These are phyloP conservation scores for Gamsiella multidivaricata DNA, from an alignment of 192 early-diverging fungal species.

Conservation along the genomic window DNA sequence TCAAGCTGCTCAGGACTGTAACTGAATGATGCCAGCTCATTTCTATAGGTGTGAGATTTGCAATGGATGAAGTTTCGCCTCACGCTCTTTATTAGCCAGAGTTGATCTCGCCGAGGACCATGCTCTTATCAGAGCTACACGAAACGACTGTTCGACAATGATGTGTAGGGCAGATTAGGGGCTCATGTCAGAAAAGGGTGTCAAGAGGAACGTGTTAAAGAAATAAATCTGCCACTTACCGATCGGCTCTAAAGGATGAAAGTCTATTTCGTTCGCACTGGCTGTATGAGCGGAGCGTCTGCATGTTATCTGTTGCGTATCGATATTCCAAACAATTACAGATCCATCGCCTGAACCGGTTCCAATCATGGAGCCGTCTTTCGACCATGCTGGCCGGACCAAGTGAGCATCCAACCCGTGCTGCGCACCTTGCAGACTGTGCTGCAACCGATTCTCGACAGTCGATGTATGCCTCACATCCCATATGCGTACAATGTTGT, in stretches of 20 bases:
- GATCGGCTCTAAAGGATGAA: conserved; percentile 89
- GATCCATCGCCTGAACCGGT: conserved; percentile 88
- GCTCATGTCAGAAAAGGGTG: no score
- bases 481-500: conserved; percentile 96
- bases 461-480: conserved; percentile 90
- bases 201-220: neutral
- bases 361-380: conserved; percentile 86
- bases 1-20: no score
- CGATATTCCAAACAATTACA: conserved; percentile 90
- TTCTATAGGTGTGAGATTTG: no score
- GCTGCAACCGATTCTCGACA: conserved; percentile 76
- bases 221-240: conserved; percentile 36
- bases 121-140: conserved; percentile 85
- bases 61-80: no score
- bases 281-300: conserved; percentile 97
- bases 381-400: conserved; percentile 89
- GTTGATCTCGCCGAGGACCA: conserved; percentile 91
- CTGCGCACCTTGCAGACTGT: conserved; percentile 88
- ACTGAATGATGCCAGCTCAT: no score
- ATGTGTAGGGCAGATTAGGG: no score
- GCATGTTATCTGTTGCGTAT: conserved; percentile 84
- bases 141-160: conserved; percentile 67
- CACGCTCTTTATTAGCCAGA: conserved; percentile 54
- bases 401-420: conserved; percentile 97
- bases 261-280: conserved; percentile 93